Base-by-base conservation (phyloP, 805 yeast genomes). In the Sugiyamaella smithiae region DNA sequence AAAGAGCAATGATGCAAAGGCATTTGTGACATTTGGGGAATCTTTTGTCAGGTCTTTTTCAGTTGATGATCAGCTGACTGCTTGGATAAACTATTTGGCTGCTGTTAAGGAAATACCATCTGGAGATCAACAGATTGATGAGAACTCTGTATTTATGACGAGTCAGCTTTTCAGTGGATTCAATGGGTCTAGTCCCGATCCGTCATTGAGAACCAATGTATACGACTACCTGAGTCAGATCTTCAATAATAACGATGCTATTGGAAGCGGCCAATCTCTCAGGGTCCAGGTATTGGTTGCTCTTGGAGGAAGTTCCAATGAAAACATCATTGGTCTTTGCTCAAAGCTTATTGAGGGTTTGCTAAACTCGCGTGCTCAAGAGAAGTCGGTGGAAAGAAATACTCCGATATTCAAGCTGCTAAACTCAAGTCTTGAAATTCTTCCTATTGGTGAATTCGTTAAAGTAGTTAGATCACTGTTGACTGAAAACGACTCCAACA, bases 361-460 rank as follows among this genome's bases (percentile, higher is more conserved):
- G 12, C 29, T 51, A 12, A 28, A 31, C 8, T 28, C 41, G 8
- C 29, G 29, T 9, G 24, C 41, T 20, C n/a, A 19, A 8, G 24
- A 23, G 16, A 20, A 19, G 29, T n/a, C n/a, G n/a, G n/a, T n/a
- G n/a, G n/a, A n/a, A n/a, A n/a, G n/a, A n/a, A 37, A 37, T 9
- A 20, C 19, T n/a, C n/a, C 69, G 28, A 67, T 83, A 46, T 80
- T 80, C 61, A 73, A 71, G 23, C 66, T 87, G 44, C 71, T 91
- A 54, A 78, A 81, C 28, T 78, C 78, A 55, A 69, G 83, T 54
- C 69, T 91, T 51, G 80, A 81, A 50, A 71, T 88, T 53, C 70
- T 91, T 46, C 97, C 98, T 25, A 77, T 89, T 54, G 75, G 75
- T 53, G 77, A 80, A 55, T 90, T 87, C 63, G 83, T 84, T 24